Conservation (phyloP, 108 stramenopile species). For the Nitzschia inconspicua region DNA sequence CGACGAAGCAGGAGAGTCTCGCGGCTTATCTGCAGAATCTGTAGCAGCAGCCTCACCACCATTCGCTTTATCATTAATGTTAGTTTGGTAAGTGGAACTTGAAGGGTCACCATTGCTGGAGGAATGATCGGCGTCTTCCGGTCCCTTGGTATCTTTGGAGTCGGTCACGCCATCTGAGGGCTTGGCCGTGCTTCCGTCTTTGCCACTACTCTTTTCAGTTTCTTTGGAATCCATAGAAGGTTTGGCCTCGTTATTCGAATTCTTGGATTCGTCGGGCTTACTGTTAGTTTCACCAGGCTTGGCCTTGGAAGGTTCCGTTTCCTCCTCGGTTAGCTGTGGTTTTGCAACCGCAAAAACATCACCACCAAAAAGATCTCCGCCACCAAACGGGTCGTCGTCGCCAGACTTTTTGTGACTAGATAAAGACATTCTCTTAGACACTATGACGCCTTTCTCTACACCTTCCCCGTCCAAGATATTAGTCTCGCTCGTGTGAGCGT, state of each 20-base stretch:
- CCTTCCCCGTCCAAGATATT: slow-evolving; percentile 53
- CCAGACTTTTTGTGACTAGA: slow-evolving; percentile 26
- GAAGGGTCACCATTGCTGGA: neutral
- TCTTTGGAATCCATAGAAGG: neutral
- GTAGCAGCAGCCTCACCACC: neutral
- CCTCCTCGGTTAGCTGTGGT: slow-evolving; percentile 14
- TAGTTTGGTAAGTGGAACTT: neutral
- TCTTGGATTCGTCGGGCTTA: slow-evolving; percentile 1
- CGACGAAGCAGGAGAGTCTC: neutral
- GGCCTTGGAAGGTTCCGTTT: slow-evolving; percentile 25
- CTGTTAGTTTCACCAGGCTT: slow-evolving; percentile 13
- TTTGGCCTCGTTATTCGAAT: neutral
- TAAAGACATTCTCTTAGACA: slow-evolving; percentile 43
- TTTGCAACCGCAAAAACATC: slow-evolving; percentile 79
- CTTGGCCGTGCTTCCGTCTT: neutral
- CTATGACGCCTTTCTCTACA: slow-evolving; percentile 56
- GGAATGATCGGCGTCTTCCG: neutral
- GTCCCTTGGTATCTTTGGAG: slow-evolving; percentile 6
- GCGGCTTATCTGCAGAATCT: neutral
- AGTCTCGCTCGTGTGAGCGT: slow-evolving; percentile 8
- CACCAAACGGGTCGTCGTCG: slow-evolving; percentile 61
- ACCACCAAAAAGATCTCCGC: slow-evolving; percentile 79
- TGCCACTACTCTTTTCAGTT: slow-evolving; percentile 5
- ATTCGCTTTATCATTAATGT: slow-evolving; percentile 1
- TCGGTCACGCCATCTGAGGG: slow-evolving; percentile 5